These are phyloP conservation scores for Mucor sp. DNA, from an alignment of 371 early-diverging fungal species.

Conservation along the genomic window DNA sequence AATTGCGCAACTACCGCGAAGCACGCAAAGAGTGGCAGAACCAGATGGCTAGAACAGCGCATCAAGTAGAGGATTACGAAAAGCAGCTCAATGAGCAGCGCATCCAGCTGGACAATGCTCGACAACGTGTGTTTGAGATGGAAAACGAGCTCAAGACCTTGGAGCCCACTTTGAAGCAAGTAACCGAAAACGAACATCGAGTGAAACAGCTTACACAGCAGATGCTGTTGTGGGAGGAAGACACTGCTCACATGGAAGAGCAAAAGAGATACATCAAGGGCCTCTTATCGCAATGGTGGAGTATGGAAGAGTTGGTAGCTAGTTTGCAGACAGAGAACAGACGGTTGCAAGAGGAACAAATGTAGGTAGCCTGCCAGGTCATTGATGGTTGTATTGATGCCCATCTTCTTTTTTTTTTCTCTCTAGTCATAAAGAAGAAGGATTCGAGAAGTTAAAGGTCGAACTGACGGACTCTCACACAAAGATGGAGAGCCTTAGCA, in stretches of 20 bases:
- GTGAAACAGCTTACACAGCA: conserved; percentile 62
- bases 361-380: conserved; percentile 9
- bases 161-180: conserved; percentile 51
- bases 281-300: conserved; percentile 45
- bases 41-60: conserved; percentile 47
- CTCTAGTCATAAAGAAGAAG: conserved; percentile 21
- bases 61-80: conserved; percentile 52
- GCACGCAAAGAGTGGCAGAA: conserved; percentile 59
- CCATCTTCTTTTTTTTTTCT: background rate
- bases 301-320: conserved; percentile 43
- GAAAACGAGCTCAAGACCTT: conserved; percentile 53
- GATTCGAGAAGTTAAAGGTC: conserved; percentile 14
- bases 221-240: conserved; percentile 56
- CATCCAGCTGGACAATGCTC: conserved; percentile 31
- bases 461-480: conserved; percentile 11
- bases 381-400: background rate
- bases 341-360: conserved; percentile 19
- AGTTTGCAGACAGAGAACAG: conserved; percentile 42
- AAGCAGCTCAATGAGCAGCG: conserved; percentile 26
- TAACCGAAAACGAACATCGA: conserved; percentile 57
- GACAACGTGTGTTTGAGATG: conserved; percentile 49
- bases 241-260: conserved; percentile 42
- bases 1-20: conserved; percentile 58
- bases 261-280: conserved; percentile 48
- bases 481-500: conserved; percentile 7